Percentiles rank a stretch among this genome's conserved stretches.
Conservation (phyloP, 352 stramenopile species). For the Phytophthora pseudosyringae region DNA sequence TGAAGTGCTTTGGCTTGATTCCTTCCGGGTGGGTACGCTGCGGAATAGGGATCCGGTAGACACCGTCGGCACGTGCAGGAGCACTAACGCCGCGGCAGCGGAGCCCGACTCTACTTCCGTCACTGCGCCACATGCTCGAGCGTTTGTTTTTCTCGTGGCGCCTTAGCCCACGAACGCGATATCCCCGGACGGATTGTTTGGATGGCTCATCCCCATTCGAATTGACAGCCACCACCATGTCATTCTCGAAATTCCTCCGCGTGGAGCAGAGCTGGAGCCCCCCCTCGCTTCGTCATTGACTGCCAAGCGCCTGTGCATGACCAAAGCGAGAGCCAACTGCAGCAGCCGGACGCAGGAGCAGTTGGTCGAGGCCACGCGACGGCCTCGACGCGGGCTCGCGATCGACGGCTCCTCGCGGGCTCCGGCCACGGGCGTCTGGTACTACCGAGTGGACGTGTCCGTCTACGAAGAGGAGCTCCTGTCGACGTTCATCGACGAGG, state of each 20-base stretch:
- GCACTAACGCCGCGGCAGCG: not conserved
- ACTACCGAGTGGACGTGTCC: slow-evolving; percentile 73
- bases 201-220: slow-evolving; percentile 8
- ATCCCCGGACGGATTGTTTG: slow-evolving; percentile 14
- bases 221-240: not conserved
- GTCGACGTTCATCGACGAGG: slow-evolving; percentile 27
- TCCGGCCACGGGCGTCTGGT: slow-evolving; percentile 60
- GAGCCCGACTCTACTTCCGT: not conserved
- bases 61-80: not conserved
- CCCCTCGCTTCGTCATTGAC: not conserved
- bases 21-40: slow-evolving; percentile 10
- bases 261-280: slow-evolving; percentile 3
- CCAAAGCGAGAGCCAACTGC: slow-evolving; percentile 15
- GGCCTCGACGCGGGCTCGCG: slow-evolving; percentile 39
- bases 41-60: slow-evolving; percentile 19
- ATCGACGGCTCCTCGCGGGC: slow-evolving; percentile 60
- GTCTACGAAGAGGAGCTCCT: slow-evolving; percentile 24
- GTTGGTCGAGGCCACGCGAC: slow-evolving; percentile 12
- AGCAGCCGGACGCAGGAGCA: slow-evolving; percentile 24
- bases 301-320: slow-evolving; percentile 16
- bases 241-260: slow-evolving; percentile 21
- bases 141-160: slow-evolving; percentile 17
- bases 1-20: slow-evolving; percentile 31
- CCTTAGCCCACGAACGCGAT: slow-evolving; percentile 6
- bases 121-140: slow-evolving; percentile 1